These are phyloP conservation scores for Phaffia australis DNA, from an alignment of 768 basidiomycete species.

Conservation along the genomic window DNA sequence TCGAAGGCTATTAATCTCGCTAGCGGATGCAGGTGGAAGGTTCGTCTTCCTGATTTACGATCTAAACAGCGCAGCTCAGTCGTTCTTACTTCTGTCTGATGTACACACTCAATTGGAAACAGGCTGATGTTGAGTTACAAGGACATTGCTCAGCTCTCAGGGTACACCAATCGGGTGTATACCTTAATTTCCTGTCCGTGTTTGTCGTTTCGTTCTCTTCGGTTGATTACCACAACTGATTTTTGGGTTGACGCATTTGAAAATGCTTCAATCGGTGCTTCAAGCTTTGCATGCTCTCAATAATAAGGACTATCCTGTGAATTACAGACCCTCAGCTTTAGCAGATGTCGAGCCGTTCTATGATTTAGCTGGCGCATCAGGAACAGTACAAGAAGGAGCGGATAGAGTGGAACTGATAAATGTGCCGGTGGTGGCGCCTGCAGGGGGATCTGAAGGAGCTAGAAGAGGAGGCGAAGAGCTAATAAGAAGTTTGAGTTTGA, in stretches of 20 bases:
- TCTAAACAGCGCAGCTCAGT: too few species aligned
- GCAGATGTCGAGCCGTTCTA: constrained; percentile 45
- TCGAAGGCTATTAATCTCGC: constrained; percentile 73
- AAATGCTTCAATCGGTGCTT: neutral
- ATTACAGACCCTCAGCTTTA: constrained; percentile 42
- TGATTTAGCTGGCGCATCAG: constrained; percentile 57
- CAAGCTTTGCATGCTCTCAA: constrained; percentile 58
- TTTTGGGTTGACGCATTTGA: neutral
- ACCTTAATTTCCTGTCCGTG: constrained; percentile 57
- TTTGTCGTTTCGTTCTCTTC: neutral
- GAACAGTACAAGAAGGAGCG: constrained; percentile 44
- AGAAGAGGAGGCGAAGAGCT: constrained; percentile 45
- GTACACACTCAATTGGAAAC: too few species aligned
- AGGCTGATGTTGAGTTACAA: constrained; percentile 53
- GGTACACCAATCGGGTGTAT: constrained; percentile 81
- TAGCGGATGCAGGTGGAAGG: constrained; percentile 92
- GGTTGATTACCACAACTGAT: neutral
- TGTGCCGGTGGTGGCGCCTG: constrained; percentile 42
- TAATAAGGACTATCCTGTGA: constrained; percentile 38
- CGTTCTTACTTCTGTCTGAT: too few species aligned
- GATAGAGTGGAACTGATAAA: constrained; percentile 36
- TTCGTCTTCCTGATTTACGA: too few species aligned
- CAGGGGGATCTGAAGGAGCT: constrained; percentile 38
- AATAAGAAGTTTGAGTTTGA: constrained; percentile 57
- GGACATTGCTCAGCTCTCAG: constrained; percentile 87